Conservation (phyloP, 805 yeast species). For the Metschnikowia orientalis region DNA sequence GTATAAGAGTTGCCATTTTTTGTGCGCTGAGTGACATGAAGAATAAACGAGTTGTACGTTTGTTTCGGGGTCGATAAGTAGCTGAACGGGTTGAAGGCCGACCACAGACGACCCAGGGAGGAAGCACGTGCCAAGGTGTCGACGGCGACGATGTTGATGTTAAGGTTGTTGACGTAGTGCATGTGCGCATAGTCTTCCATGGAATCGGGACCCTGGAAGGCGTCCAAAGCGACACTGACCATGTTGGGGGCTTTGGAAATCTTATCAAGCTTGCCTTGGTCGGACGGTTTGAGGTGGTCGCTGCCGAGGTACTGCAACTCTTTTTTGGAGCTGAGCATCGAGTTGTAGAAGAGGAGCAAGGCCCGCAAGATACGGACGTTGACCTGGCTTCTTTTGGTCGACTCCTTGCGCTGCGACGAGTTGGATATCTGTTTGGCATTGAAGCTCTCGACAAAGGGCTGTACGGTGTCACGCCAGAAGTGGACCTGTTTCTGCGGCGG, state of each 20-base stretch:
- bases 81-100: conserved; percentile 18
- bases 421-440: conserved; percentile 67
- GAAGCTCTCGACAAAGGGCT: conserved; percentile 76
- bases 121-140: conserved; percentile 21
- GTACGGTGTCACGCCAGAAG: conserved; percentile 79
- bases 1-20: conserved; percentile 5
- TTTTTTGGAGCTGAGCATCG: conserved; percentile 61
- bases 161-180: conserved; percentile 51
- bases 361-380: conserved; percentile 59
- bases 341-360: conserved; percentile 64
- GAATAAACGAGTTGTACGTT: conserved; percentile 42
- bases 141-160: conserved; percentile 68
- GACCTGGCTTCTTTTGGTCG: conserved; percentile 56
- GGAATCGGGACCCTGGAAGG: conserved; percentile 10
- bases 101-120: conserved; percentile 5
- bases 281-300: conserved; percentile 34
- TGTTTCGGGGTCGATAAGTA: conserved; percentile 5
- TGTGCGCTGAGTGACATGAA: conserved; percentile 36
- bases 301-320: conserved; percentile 45
- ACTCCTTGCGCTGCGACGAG: conserved; percentile 69
- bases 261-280: conserved; percentile 35
- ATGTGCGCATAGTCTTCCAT: conserved; percentile 20
- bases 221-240: conserved; percentile 14
- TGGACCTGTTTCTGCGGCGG: conserved; percentile 41
- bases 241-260: conserved; percentile 17